A percentile compares a stretch with the other conserved stretches of the same genome.
phyloP scores from a whole-genome alignment of 768 basidiomycete species.

The Mycena venus region DNA sequence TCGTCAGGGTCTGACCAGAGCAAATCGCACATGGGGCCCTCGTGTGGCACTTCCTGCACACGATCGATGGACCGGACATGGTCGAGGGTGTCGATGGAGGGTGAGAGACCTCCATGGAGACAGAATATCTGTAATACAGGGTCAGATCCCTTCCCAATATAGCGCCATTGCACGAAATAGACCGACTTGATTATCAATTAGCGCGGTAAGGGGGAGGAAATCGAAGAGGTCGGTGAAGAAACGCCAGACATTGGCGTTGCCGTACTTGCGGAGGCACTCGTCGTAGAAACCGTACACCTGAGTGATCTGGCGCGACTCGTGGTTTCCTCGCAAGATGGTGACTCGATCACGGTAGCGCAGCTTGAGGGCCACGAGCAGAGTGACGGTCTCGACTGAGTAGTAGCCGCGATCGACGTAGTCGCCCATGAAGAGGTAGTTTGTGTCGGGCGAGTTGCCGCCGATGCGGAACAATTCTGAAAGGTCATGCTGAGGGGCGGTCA shows the following conservation, averaged over 20 bases:
- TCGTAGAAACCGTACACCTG: constrained; percentile 99
- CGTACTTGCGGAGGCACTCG: constrained; percentile 99
- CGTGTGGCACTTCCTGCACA: constrained; percentile 99
- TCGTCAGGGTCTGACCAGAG: constrained; percentile 99
- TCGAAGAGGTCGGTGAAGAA: constrained; percentile 99
- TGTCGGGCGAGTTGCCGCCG: constrained; percentile 98
- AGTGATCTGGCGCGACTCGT: constrained; percentile 99
- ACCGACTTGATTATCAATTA: constrained; percentile 99
- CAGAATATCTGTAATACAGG: constrained; percentile 88
- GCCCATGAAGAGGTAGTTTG: constrained; percentile 99
- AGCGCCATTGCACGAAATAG: constrained; percentile 25
- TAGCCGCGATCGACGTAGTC: constrained; percentile 99
- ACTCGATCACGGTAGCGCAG: constrained; percentile 98
- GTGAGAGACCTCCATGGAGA: constrained; percentile 96
- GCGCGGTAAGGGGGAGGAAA: constrained; percentile 95
- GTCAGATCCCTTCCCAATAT: constrained; percentile 25
- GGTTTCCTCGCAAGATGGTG: constrained; percentile 97
- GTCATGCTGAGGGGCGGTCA: constrained; percentile 80
- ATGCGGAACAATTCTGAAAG: constrained; percentile 98
- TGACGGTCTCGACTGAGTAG: constrained; percentile 99
- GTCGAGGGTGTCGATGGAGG: constrained; percentile 99
- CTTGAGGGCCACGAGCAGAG: constrained; percentile 96
- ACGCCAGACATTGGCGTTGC: constrained; percentile 99
- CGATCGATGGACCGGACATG: constrained; percentile 99
- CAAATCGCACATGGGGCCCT: constrained; percentile 99